Base-by-base conservation (phyloP, 768 basidiomycete species). In the Kwoniella heveanensis region DNA sequence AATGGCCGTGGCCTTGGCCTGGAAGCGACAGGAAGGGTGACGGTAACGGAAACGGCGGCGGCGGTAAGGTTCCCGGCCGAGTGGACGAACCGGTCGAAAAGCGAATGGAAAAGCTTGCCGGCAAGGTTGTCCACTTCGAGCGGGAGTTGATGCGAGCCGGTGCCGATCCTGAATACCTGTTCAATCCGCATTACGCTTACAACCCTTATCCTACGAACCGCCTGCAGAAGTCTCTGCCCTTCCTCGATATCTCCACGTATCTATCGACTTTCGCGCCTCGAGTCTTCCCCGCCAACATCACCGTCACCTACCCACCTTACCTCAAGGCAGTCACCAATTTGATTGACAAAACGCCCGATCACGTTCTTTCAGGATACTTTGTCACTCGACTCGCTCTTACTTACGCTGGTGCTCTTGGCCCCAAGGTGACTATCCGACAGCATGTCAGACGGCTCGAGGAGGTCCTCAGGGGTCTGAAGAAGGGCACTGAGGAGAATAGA, bases 131-230 rank as follows among this genome's bases (percentile, higher is more conserved):
- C 68, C 79, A 82, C 25, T 88, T 99, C 64, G 96, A 99, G 81
- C 83, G 84, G 51, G 82, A 85, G 71, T 80, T 99, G 25, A 91
- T 91, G 0, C 81, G 86, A 48, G 89, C 89, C 1, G 90, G 88
- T 64, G 84, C 92, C 36, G 92, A 95, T 69, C 83, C 88, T n/a
- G 76, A 74, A 62, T 70, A 66, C 64, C 87, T 82, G 26, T 77
- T 88, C 78, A 88, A 97, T 77, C 94, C 94, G 1, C 83, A 91
- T 50, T 87, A 83, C 49, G 90, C 91, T 0, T 97, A 99, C 80
- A 98, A 98, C 77, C 92, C 92, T 6, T 83, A 85, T 46, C 82
- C 85, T 1, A 82, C 92, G 58, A 83, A 84, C 17, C 88, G 89
- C 39, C 85, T 98, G 61, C 87, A 87, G 27, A 82, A 83, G 19